Percentiles rank a stretch among this genome's conserved stretches.
phyloP scores from a whole-genome alignment of 805 yeast species.

The Kluyveromyces wickerhamii region DNA sequence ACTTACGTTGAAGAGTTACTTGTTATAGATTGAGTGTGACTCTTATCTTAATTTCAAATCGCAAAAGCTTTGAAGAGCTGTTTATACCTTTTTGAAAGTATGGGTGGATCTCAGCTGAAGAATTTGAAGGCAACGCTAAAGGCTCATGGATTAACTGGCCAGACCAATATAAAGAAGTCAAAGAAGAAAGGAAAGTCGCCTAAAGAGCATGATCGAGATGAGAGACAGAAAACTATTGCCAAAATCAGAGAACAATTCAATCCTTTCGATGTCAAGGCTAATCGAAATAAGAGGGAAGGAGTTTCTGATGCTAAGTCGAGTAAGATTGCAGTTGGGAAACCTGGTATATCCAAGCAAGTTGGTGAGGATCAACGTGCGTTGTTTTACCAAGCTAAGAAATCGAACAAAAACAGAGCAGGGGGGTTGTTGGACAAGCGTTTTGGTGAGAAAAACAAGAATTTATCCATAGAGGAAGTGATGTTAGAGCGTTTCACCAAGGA shows the following conservation, averaged over 20 bases:
- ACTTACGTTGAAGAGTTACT: too few relatives aligned
- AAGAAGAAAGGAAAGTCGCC: conserved; percentile 39
- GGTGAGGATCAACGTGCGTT: conserved; percentile 58
- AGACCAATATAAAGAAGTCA: conserved; percentile 58
- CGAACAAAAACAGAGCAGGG: conserved; percentile 65
- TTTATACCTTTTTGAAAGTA: too few relatives aligned
- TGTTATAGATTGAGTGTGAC: too few relatives aligned
- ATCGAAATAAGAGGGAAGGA: conserved; percentile 47
- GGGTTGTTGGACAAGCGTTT: conserved; percentile 80
- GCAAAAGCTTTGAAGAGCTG: too few relatives aligned
- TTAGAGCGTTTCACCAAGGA: conserved; percentile 90
- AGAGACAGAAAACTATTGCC: conserved; percentile 45
- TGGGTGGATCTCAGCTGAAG: conserved; percentile 88
- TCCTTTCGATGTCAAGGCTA: conserved; percentile 76
- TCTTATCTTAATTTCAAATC: too few relatives aligned
- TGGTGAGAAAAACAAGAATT: conserved; percentile 68
- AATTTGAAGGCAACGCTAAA: conserved; percentile 70
- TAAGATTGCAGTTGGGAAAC: conserved; percentile 53
- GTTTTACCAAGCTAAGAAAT: conserved; percentile 57
- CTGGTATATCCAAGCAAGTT: conserved; percentile 58
- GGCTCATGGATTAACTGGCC: conserved; percentile 80
- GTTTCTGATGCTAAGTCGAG: conserved; percentile 32
- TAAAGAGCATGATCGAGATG: conserved; percentile 62
- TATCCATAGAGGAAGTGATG: conserved; percentile 91
- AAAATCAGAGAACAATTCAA: conserved; percentile 78